Conservation (phyloP, 176 grass and related monocot genomes). For the Carex cristatella region DNA sequence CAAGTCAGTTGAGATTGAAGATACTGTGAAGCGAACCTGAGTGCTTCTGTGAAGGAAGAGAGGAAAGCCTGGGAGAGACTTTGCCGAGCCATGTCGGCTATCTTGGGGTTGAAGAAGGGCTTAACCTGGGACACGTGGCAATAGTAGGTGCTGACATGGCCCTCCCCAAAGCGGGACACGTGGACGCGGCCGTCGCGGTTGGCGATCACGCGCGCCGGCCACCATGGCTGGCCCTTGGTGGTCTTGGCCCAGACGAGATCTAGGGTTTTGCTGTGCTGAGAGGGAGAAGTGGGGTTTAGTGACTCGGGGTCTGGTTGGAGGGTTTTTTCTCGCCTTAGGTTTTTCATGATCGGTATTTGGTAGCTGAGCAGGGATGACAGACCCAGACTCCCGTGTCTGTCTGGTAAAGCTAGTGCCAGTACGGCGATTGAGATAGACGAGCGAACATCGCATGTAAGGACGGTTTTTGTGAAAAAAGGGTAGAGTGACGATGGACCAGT, state of each 20-base stretch:
- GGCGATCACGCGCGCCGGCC: background rate
- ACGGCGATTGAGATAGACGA: too few relatives aligned
- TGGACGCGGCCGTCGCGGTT: background rate
- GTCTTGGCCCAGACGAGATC: constrained; percentile 19
- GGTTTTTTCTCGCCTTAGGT: background rate
- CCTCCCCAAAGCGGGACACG: background rate
- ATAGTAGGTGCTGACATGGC: background rate
- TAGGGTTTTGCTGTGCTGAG: too few relatives aligned
- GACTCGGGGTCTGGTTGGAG: background rate
- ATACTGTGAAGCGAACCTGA: background rate
- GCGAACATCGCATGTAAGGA: too few relatives aligned
- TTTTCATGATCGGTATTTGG: too few relatives aligned
- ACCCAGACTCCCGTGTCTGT: too few relatives aligned
- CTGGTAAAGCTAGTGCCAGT: too few relatives aligned
- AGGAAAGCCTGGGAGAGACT: background rate
- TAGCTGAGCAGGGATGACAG: too few relatives aligned
- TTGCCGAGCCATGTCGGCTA: background rate
- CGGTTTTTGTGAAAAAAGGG: too few relatives aligned
- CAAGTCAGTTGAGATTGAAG: constrained; percentile 14
- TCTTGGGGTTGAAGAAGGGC: background rate
- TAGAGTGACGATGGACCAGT: too few relatives aligned
- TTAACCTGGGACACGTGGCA: background rate
- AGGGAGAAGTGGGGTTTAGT: background rate
- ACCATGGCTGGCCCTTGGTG: background rate
- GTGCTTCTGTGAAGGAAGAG: background rate